phyloP scores from a whole-genome alignment of 2,329 filamentous ascomycete genomes.

The Delphinella strobiligena region DNA sequence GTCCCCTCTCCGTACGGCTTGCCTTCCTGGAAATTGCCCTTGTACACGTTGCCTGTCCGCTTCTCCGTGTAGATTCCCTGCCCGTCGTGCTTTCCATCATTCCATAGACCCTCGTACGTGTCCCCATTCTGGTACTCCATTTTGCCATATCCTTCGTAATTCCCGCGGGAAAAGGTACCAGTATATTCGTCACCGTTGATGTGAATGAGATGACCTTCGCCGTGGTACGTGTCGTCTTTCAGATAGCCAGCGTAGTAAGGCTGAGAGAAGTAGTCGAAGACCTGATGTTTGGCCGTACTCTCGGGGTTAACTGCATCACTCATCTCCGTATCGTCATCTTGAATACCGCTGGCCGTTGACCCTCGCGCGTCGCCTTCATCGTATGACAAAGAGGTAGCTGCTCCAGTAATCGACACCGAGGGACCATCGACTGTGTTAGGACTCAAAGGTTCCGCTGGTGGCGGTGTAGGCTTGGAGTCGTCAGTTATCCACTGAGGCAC shows the following conservation, averaged over 20 bases:
- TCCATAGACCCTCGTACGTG: slow-evolving; percentile 45
- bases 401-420: no score
- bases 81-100: slow-evolving; percentile 52
- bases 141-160: slow-evolving; percentile 43
- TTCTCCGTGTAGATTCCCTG: slow-evolving; percentile 45
- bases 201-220: slow-evolving; percentile 41
- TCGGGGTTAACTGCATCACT: slow-evolving; percentile 12
- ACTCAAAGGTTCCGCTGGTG: not conserved
- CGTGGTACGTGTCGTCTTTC: slow-evolving; percentile 36
- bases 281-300: slow-evolving; percentile 21
- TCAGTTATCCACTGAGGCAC: slow-evolving; percentile 26
- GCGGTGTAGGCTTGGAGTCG: slow-evolving; percentile 13
- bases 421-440: no score
- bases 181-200: slow-evolving; percentile 44
- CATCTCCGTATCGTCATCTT: slow-evolving; percentile 21
- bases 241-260: slow-evolving; percentile 46
- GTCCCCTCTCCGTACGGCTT: slow-evolving; percentile 51
- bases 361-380: not conserved
- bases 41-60: slow-evolving; percentile 47
- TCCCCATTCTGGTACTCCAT: slow-evolving; percentile 53
- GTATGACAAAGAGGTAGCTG: not conserved
- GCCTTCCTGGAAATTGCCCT: slow-evolving; percentile 48
- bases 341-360: not conserved
- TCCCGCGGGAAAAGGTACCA: slow-evolving; percentile 41
- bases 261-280: slow-evolving; percentile 41